Conservation (phyloP, 192 early-diverging fungal species). For the Rhizoclosmatium globosum region DNA sequence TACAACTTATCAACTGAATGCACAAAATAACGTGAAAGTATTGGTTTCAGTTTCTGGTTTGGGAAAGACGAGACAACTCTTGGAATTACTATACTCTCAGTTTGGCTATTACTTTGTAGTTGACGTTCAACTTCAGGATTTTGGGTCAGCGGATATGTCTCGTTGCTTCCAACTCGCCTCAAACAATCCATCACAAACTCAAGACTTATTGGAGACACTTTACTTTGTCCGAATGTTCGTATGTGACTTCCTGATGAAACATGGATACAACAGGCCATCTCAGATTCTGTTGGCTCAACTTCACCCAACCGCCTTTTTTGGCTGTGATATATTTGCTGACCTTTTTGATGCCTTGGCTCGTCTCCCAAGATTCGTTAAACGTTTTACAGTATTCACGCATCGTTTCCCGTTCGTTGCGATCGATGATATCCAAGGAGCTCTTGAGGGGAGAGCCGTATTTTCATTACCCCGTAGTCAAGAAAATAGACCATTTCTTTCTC, state of each 20-base stretch:
- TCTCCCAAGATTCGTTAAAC: neutral
- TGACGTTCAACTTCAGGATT: neutral
- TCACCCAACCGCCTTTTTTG: constrained; percentile 43
- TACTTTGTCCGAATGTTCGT: constrained; percentile 45
- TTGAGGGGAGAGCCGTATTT: neutral
- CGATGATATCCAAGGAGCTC: neutral
- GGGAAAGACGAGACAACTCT: constrained; percentile 36
- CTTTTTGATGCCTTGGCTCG: constrained; percentile 31
- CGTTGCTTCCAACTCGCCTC: neutral
- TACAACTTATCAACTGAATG: constrained; percentile 1
- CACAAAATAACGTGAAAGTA: constrained; percentile 19
- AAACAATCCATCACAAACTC: neutral
- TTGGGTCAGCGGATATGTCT: constrained; percentile 22
- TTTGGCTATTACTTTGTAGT: constrained; percentile 30
- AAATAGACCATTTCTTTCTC: constrained; percentile 41
- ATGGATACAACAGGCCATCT: constrained; percentile 28
- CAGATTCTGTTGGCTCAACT: constrained; percentile 46
- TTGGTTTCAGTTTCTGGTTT: constrained; percentile 30
- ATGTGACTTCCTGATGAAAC: constrained; percentile 37
- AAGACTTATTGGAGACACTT: constrained; percentile 4
- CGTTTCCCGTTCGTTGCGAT: neutral
- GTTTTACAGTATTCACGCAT: neutral
- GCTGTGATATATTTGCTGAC: constrained; percentile 35
- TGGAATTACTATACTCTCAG: constrained; percentile 26
- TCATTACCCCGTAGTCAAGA: neutral